phyloP scores from a whole-genome alignment of 805 yeast species.

The Wickerhamomyces xylosicus region DNA sequence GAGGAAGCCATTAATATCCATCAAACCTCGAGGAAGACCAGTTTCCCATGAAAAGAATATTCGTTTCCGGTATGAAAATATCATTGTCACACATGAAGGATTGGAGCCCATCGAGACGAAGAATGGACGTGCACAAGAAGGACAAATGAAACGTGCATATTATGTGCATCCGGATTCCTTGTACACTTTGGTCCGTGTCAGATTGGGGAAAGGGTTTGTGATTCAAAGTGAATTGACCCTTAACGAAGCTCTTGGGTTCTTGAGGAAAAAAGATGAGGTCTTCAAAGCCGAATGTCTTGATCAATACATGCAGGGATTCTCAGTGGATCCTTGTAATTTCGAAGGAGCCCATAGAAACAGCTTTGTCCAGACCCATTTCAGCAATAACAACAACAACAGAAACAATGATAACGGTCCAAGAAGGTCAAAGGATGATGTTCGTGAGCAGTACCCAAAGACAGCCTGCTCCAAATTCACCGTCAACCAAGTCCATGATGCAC shows the following conservation, averaged over 20 bases:
- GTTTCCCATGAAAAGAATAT: slow-evolving; percentile 23
- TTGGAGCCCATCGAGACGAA: slow-evolving; percentile 11
- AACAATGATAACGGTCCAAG: no score
- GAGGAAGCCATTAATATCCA: slow-evolving; percentile 71
- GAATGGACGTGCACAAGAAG: slow-evolving; percentile 6
- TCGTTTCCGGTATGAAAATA: slow-evolving; percentile 10
- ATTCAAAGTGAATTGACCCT: slow-evolving; percentile 3
- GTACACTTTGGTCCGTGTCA: slow-evolving; percentile 5
- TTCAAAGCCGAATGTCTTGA: not conserved
- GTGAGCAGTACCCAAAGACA: no score
- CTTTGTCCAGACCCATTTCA: no score
- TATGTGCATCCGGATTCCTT: slow-evolving; percentile 10
- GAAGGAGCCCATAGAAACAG: no score
- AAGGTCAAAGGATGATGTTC: no score
- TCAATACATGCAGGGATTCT: no score
- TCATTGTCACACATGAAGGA: slow-evolving; percentile 3
- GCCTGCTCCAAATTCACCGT: no score
- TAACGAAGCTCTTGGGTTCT: not conserved
- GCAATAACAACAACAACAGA: no score
- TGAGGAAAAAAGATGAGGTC: not conserved
- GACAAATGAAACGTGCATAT: slow-evolving; percentile 6
- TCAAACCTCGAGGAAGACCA: slow-evolving; percentile 86
- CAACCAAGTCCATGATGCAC: no score
- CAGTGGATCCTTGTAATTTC: no score
- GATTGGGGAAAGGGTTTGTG: slow-evolving; percentile 8